These are phyloP conservation scores for Striga hermonthica DNA, from an alignment of 305 asterid species.

Conservation along the genomic window DNA sequence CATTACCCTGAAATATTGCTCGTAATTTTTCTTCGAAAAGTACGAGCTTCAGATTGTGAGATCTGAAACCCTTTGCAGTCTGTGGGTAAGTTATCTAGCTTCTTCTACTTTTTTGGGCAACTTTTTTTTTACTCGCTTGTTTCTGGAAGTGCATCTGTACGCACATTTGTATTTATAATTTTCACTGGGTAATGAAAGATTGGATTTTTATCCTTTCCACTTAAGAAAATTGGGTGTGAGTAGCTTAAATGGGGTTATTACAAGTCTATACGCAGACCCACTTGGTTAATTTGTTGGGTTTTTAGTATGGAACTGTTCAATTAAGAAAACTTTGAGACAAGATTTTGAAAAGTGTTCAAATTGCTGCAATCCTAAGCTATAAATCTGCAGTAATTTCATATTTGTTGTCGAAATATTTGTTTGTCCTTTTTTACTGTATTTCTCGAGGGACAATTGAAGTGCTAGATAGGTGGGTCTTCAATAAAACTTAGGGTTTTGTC, in stretches of 20 bases:
- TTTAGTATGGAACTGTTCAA: slow-evolving; percentile 9
- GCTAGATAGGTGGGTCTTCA: slow-evolving; percentile 7
- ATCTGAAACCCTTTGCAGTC: slow-evolving; percentile 36
- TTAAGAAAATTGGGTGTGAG: slow-evolving; percentile 5
- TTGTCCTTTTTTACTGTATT: neutral
- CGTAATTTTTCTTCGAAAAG: slow-evolving; percentile 11
- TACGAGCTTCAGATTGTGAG: slow-evolving; percentile 27
- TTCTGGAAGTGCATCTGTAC: too few relatives aligned
- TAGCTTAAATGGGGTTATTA: slow-evolving; percentile 24
- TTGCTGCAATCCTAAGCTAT: slow-evolving; percentile 7
- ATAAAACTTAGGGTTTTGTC: slow-evolving; percentile 27
- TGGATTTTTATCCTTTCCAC: slow-evolving; percentile 24
- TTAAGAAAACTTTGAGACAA: slow-evolving; percentile 9
- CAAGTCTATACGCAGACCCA: slow-evolving; percentile 17
- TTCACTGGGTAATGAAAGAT: slow-evolving; percentile 12
- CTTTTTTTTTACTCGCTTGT: neutral
- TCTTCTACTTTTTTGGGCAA: slow-evolving; percentile 19
- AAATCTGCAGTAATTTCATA: slow-evolving; percentile 10
- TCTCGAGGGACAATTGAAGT: slow-evolving; percentile 4
- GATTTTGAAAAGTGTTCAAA: slow-evolving; percentile 7
- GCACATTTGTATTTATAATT: neutral
- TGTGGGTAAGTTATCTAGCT: slow-evolving; percentile 36
- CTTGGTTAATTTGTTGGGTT: slow-evolving; percentile 27
- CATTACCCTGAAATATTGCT: slow-evolving; percentile 12
- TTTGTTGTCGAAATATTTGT: neutral